phyloP scores from a whole-genome alignment of 2,329 filamentous ascomycete genomes.

The Chaetomium strumarium region DNA sequence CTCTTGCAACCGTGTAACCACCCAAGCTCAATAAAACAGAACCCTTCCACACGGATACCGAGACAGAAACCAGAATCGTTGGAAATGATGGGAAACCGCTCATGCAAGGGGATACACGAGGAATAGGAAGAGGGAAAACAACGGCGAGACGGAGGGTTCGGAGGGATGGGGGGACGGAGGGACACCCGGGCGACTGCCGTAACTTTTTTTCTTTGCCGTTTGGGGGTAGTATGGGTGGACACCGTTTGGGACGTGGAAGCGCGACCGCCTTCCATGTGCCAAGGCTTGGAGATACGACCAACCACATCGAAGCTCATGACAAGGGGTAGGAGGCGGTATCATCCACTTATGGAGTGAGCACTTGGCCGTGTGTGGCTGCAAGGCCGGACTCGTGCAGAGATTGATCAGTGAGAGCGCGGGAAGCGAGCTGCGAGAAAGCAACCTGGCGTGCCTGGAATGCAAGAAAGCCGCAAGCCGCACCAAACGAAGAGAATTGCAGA shows the following conservation, averaged over 20 bases:
- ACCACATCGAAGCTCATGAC: slow-evolving; percentile 16
- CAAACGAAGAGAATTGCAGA: slow-evolving; percentile 1
- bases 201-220: slow-evolving; percentile 26
- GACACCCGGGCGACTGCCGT: slow-evolving; percentile 12
- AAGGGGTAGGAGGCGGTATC: slow-evolving; percentile 22
- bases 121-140: slow-evolving; percentile 5
- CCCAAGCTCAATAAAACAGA: slow-evolving; percentile 1
- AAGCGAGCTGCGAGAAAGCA: slow-evolving; percentile 13
- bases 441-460: slow-evolving; percentile 7
- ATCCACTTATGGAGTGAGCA: slow-evolving; percentile 16
- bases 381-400: slow-evolving; percentile 12
- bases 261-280: slow-evolving; percentile 20
- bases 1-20: not conserved
- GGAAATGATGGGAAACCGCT: not conserved
- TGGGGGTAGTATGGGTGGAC: slow-evolving; percentile 14
- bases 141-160: slow-evolving; percentile 18
- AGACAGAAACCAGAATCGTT: slow-evolving; percentile 1
- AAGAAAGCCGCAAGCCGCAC: not conserved
- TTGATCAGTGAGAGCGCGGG: not conserved
- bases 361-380: slow-evolving; percentile 15
- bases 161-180: slow-evolving; percentile 5
- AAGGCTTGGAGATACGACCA: slow-evolving; percentile 12
- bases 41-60: not conserved
- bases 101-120: slow-evolving; percentile 5
- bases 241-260: slow-evolving; percentile 23